Evolutionary conservation across 2,329 filamentous ascomycete species (phyloP).

Genomic region (Neonectria ditissima): DNA sequence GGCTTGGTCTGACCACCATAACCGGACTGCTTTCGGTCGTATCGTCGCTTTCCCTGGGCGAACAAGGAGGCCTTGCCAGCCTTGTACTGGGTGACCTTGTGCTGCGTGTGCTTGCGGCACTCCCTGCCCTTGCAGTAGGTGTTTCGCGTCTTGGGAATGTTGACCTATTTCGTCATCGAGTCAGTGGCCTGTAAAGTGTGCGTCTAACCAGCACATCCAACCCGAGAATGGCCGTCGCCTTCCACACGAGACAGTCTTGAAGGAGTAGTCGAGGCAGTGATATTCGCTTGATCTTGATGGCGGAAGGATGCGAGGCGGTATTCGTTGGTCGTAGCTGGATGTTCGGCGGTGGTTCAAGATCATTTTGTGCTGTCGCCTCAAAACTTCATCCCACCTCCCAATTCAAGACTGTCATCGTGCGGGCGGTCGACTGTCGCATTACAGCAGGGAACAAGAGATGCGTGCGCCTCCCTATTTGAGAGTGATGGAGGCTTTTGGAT

Average conservation of each 20-base stretch:
- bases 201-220: conserved; percentile 21
- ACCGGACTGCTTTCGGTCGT: conserved; percentile 98
- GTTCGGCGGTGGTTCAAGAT: conserved; percentile 35
- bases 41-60: conserved; percentile 99
- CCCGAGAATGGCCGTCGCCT: conserved; percentile 22
- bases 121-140: conserved; percentile 98
- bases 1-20: conserved; percentile 99
- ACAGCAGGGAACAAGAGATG: conserved; percentile 24
- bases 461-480: conserved; percentile 26
- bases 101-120: conserved; percentile 91
- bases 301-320: conserved; percentile 7
- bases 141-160: conserved; percentile 97
- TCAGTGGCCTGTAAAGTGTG: conserved; percentile 45
- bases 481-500: conserved; percentile 32
- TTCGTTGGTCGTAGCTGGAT: conserved; percentile 33
- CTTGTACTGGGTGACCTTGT: conserved; percentile 98
- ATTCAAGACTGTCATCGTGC: conserved; percentile 45
- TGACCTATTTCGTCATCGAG: conserved; percentile 73
- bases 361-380: conserved; percentile 34
- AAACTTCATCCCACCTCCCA: conserved; percentile 44
- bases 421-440: conserved; percentile 42
- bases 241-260: conserved; percentile 40
- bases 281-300: conserved; percentile 16
- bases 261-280: conserved; percentile 12
- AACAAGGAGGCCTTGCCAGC: conserved; percentile 95